A percentile compares a stretch with the other conserved stretches of the same genome.
phyloP scores from a whole-genome alignment of 2,329 filamentous ascomycete species.

The Parasarocladium wereldwijsianum region DNA sequence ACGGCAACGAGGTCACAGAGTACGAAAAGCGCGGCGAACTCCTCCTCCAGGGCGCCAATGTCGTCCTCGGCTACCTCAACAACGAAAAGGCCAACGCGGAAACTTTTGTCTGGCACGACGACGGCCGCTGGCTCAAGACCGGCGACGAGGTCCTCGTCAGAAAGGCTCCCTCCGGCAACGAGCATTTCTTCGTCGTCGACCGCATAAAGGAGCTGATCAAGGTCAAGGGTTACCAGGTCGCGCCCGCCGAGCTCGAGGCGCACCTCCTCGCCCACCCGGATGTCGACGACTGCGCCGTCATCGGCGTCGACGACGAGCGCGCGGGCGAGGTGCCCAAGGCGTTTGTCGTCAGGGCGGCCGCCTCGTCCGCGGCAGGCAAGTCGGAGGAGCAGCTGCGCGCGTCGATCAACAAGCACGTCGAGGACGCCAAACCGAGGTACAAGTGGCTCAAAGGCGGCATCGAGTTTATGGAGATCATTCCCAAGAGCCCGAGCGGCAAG shows the following conservation, averaged over 20 bases:
- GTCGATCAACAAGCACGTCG: conserved; percentile 37
- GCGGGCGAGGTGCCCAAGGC: conserved; percentile 54
- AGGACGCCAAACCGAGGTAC: conserved; percentile 41
- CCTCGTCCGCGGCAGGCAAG: conserved; percentile 14
- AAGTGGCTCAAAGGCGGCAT: conserved; percentile 41
- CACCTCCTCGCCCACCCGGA: conserved; percentile 60
- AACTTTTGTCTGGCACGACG: conserved; percentile 47
- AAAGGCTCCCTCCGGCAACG: conserved; percentile 43
- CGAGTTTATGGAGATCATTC: conserved; percentile 41
- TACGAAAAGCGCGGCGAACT: conserved; percentile 58
- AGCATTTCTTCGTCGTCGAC: conserved; percentile 69
- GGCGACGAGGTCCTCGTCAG: conserved; percentile 63
- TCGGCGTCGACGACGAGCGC: conserved; percentile 50
- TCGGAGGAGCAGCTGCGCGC: conserved; percentile 22
- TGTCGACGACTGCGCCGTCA: conserved; percentile 68
- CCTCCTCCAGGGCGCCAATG: conserved; percentile 53
- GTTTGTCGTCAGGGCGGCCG: conserved; percentile 45
- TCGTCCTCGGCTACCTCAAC: conserved; percentile 65
- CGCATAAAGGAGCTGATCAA: conserved; percentile 38
- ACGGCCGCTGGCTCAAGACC: conserved; percentile 57
- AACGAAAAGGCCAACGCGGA: conserved; percentile 64
- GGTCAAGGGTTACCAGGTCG: conserved; percentile 60
- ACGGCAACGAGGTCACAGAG: conserved; percentile 54
- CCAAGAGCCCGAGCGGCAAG: conserved; percentile 52
- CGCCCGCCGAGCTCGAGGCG: conserved; percentile 69